These are phyloP conservation scores for Alloascoidea hylecoeti DNA, from an alignment of 805 yeast species.

Conservation along the genomic window DNA sequence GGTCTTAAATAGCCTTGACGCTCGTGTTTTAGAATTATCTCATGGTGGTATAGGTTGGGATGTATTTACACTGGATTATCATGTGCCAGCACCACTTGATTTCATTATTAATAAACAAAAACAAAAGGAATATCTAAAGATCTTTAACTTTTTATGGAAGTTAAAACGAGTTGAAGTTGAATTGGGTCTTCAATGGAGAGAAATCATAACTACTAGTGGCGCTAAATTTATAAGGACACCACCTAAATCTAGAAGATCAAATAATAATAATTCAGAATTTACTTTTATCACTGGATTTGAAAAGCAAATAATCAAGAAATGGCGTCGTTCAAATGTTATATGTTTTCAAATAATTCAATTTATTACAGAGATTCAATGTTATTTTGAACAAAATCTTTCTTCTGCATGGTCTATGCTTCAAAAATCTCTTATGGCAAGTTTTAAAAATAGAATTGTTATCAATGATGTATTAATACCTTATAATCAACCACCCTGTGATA, in stretches of 20 bases:
- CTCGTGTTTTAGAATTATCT: slow-evolving; percentile 61
- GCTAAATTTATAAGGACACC: background rate
- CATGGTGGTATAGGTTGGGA: slow-evolving; percentile 84
- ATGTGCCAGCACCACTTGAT: slow-evolving; percentile 32
- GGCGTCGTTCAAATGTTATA: background rate
- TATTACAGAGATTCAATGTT: background rate
- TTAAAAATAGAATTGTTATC: background rate
- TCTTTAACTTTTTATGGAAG: slow-evolving; percentile 80
- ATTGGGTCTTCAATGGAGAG: slow-evolving; percentile 34
- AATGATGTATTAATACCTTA: background rate
- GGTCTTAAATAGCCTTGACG: slow-evolving; percentile 53
- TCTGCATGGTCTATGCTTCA: background rate
- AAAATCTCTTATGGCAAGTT: background rate
- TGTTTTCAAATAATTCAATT: background rate
- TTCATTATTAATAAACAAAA: slow-evolving; percentile 33
- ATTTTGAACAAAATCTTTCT: background rate
- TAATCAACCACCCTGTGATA: background rate
- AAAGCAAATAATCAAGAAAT: no score
- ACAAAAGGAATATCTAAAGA: slow-evolving; percentile 50
- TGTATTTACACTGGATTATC: slow-evolving; percentile 76
- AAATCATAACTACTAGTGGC: slow-evolving; percentile 12
- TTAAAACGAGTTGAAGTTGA: slow-evolving; percentile 46
- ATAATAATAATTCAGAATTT: no score
- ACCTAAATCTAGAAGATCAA: background rate
- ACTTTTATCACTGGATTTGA: no score